Conservation (phyloP, 108 stramenopile species). For the Nitzschia sp. region DNA sequence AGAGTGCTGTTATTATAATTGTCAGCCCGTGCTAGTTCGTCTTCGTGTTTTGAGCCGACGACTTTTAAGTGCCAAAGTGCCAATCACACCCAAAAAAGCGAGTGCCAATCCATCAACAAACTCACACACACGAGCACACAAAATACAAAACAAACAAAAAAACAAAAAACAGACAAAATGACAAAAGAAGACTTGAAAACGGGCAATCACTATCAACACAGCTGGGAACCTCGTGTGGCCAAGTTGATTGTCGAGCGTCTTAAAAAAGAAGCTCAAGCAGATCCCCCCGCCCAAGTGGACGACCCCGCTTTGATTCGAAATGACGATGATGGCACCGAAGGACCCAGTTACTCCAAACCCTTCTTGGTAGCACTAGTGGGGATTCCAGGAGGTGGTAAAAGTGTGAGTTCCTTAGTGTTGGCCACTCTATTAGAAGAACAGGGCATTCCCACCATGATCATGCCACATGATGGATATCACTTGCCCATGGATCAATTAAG, state of each 20-base stretch:
- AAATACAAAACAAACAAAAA: too few relatives aligned
- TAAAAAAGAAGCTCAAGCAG: not conserved
- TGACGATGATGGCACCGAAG: not conserved
- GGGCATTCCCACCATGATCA: constrained; percentile 5
- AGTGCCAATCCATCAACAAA: too few relatives aligned
- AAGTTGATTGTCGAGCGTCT: not conserved
- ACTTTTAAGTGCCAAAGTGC: too few relatives aligned
- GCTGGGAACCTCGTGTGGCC: constrained; percentile 3
- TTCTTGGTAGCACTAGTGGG: constrained; percentile 42
- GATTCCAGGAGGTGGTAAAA: constrained; percentile 38
- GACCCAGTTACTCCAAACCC: not conserved
- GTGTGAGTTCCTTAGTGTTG: constrained; percentile 13
- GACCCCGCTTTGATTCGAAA: not conserved
- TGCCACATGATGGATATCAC: constrained; percentile 41
- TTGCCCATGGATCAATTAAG: constrained; percentile 14
- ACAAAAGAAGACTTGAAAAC: not conserved
- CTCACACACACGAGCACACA: too few relatives aligned
- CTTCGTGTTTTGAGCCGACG: too few relatives aligned
- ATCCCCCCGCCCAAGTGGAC: not conserved
- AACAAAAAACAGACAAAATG: too few relatives aligned
- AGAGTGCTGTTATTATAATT: too few relatives aligned
- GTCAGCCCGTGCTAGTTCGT: too few relatives aligned
- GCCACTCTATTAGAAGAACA: constrained; percentile 5
- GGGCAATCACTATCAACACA: not conserved
- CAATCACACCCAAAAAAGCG: too few relatives aligned